Evolutionary conservation across 345 rosid genomes (phyloP), one percentile per base, ranked within the genome.

Genomic region (Citrus reticulata): DNA sequence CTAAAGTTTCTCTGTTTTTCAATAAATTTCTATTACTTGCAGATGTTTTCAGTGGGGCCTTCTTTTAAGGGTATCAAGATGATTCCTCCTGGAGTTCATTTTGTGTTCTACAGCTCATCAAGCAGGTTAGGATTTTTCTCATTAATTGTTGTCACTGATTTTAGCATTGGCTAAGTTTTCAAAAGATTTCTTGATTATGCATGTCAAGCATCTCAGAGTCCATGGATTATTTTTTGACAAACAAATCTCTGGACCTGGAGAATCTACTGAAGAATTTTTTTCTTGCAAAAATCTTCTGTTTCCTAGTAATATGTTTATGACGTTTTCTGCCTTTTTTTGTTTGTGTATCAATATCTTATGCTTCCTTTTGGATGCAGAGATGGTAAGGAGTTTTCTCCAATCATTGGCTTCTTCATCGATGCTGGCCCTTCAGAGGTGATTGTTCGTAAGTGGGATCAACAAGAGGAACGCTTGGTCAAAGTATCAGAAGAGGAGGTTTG

Each of bases 31-130:
- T 14, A 4, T 60, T 54, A 6, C 10, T 80, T 80, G 78, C 89
- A 96, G 98, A 81, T 93, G 59, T 90, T 90, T 58, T 81, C 89
- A 2, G 92, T 88, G 0, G 99, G 97, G 17, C 94, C 97, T 25
- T 77, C 74, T 75, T 96, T 94, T 78, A 90, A 89, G 84, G 99
- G 99, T 57, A 87, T 94, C 55, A 96, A 96, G 89, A 94, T 96
- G 99, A 91, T 94, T 75, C 98, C 99, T 60, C 94, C 97, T 57
- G 98, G 98, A 51, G 86, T 90, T 82, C 98, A 96, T 87, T 93
- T 96, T 81, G 81, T 93, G 2, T 96, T 83, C 78, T 96, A 91
- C 64, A 89, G 97, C 81, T 89, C 98, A 62, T 89, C 97, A 1
- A 89, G 84, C 88, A 87, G 98, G 99, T 92, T 79, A 5, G 58